Conservation (phyloP, 768 basidiomycete genomes). For the Suillus paluster region DNA sequence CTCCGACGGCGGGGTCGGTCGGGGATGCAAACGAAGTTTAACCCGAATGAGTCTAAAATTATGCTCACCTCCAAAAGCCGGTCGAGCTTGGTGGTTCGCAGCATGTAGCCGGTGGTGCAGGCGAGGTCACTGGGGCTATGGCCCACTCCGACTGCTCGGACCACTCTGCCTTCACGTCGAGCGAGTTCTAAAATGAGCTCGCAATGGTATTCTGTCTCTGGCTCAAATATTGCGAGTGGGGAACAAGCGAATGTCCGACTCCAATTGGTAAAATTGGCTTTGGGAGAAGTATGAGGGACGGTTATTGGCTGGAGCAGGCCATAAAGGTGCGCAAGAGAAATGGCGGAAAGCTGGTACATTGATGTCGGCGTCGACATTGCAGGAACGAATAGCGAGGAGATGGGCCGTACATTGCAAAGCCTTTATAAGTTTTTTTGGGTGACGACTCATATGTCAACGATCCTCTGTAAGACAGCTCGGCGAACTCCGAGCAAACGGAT, state of each 20-base stretch:
- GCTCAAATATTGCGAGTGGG: slow-evolving; percentile 77
- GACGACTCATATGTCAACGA: slow-evolving; percentile 31
- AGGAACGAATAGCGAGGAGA: slow-evolving; percentile 38
- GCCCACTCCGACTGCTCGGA: slow-evolving; percentile 88
- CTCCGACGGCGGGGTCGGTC: not conserved
- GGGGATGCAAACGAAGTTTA: slow-evolving; percentile 16
- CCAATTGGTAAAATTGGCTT: slow-evolving; percentile 81
- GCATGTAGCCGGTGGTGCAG: slow-evolving; percentile 86
- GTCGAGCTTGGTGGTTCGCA: slow-evolving; percentile 76
- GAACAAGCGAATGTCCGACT: slow-evolving; percentile 74
- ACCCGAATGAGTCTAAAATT: slow-evolving; percentile 22
- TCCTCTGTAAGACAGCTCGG: slow-evolving; percentile 21
- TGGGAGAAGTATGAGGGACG: slow-evolving; percentile 42
- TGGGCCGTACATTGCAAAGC: slow-evolving; percentile 30
- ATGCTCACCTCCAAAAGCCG: slow-evolving; percentile 74
- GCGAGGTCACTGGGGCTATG: slow-evolving; percentile 95
- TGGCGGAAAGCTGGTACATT: slow-evolving; percentile 35
- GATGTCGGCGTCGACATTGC: slow-evolving; percentile 43
- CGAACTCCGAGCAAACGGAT: slow-evolving; percentile 18
- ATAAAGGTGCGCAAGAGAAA: slow-evolving; percentile 54
- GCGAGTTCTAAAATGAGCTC: slow-evolving; percentile 81
- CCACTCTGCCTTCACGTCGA: slow-evolving; percentile 63
- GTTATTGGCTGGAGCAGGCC: slow-evolving; percentile 59
- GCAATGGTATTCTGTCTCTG: slow-evolving; percentile 70
- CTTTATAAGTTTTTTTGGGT: slow-evolving; percentile 37